Evolutionary conservation across 2,329 filamentous ascomycete species (phyloP).

Genomic region (Sphaceloma murrayae): DNA sequence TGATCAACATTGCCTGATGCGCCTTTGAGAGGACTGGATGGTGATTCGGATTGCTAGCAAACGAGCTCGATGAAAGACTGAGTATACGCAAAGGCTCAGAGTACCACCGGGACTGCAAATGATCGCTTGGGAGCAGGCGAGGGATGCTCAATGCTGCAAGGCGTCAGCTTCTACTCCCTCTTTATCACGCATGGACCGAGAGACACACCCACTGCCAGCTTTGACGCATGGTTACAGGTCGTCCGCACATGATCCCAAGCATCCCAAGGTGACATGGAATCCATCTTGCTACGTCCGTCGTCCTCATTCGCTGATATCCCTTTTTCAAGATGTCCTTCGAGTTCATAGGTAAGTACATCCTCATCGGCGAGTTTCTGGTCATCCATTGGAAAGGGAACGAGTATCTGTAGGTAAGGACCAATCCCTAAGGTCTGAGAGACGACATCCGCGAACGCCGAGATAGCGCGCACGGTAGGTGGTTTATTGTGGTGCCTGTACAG

Average conservation of each 20-base stretch:
- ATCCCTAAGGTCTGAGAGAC: slow-evolving; percentile 69
- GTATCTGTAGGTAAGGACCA: slow-evolving; percentile 66
- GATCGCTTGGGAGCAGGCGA: slow-evolving; percentile 47
- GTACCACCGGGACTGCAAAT: slow-evolving; percentile 52
- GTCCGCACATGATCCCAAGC: slow-evolving; percentile 83
- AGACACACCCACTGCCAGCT: slow-evolving; percentile 72
- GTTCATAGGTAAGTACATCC: background rate
- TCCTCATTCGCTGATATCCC: background rate
- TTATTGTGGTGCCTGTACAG: slow-evolving; percentile 38
- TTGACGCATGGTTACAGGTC: slow-evolving; percentile 72
- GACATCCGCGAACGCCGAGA: slow-evolving; percentile 58
- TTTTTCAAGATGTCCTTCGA: no score
- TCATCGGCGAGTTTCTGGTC: background rate
- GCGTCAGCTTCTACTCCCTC: no score
- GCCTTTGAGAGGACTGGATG: slow-evolving; percentile 50
- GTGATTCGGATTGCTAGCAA: slow-evolving; percentile 49
- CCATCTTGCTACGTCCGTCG: slow-evolving; percentile 31
- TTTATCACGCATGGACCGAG: background rate
- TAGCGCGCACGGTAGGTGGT: slow-evolving; percentile 42
- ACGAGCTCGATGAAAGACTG: slow-evolving; percentile 43
- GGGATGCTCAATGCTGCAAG: slow-evolving; percentile 48
- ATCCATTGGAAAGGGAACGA: slow-evolving; percentile 69
- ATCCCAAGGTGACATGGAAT: slow-evolving; percentile 79
- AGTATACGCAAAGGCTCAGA: slow-evolving; percentile 53
- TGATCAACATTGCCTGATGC: slow-evolving; percentile 49